Conservation (phyloP, 139 green algal species). For the Chlamydomonas asymmetrica region DNA sequence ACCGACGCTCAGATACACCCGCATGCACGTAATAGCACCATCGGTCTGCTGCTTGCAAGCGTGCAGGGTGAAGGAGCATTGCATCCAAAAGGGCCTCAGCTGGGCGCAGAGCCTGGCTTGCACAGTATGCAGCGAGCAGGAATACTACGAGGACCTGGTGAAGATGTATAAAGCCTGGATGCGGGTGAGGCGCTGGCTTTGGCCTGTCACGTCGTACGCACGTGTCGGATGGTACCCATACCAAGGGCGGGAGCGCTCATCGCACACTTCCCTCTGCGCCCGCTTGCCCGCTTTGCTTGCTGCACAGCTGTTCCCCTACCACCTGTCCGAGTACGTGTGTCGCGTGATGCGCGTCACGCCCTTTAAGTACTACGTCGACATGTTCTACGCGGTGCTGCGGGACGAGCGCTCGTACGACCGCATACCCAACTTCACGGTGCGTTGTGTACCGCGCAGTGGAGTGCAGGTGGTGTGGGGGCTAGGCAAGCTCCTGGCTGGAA, state of each 20-base stretch:
- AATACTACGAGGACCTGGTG: slow-evolving; percentile 93
- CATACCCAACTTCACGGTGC: slow-evolving; percentile 93
- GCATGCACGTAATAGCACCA: neutral
- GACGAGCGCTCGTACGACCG: slow-evolving; percentile 89
- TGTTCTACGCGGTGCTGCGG: slow-evolving; percentile 76
- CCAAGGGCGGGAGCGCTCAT: too few relatives aligned
- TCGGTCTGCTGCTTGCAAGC: neutral
- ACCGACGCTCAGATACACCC: neutral
- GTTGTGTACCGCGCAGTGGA: too few relatives aligned
- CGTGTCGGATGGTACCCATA: too few relatives aligned
- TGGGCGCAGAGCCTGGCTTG: slow-evolving; percentile 71
- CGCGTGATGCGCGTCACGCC: slow-evolving; percentile 83
- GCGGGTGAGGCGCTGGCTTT: too few relatives aligned
- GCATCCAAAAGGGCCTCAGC: slow-evolving; percentile 70
- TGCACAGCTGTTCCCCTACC: slow-evolving; percentile 90
- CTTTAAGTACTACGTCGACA: slow-evolving; percentile 88
- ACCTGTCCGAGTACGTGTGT: slow-evolving; percentile 83
- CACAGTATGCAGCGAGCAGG: slow-evolving; percentile 68
- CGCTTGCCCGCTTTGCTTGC: neutral
- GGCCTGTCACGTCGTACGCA: too few relatives aligned
- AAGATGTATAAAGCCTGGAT: slow-evolving; percentile 62
- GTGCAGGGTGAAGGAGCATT: slow-evolving; percentile 82
- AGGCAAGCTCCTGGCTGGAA: too few relatives aligned
- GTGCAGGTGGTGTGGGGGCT: too few relatives aligned
- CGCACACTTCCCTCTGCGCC: neutral